These are phyloP conservation scores for Insectozyma bohioensis DNA, from an alignment of 1,139 yeast species.

Conservation along the genomic window DNA sequence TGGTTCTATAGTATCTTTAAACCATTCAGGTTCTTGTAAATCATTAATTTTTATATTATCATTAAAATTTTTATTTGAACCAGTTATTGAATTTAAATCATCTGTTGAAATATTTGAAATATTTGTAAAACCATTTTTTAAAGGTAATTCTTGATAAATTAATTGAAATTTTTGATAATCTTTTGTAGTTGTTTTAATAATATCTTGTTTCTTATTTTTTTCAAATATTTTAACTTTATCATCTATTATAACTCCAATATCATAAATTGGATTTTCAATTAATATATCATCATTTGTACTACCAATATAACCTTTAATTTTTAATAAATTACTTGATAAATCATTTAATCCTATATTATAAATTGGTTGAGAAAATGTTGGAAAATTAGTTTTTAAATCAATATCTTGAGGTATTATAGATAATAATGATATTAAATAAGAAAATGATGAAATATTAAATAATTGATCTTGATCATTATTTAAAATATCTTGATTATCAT, in stretches of 20 bases:
- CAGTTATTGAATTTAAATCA: slow-evolving; percentile 22
- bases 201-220: slow-evolving; percentile 5
- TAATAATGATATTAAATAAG: slow-evolving; percentile 36
- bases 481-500: slow-evolving; percentile 11
- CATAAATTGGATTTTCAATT: slow-evolving; percentile 57
- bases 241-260: slow-evolving; percentile 37
- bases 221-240: slow-evolving; percentile 10
- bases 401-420: slow-evolving; percentile 38
- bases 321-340: slow-evolving; percentile 22
- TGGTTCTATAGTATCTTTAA: slow-evolving; percentile 45
- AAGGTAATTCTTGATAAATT: slow-evolving; percentile 26
- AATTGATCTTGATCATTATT: slow-evolving; percentile 9
- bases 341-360: slow-evolving; percentile 70
- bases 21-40: slow-evolving; percentile 25
- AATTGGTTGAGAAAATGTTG: slow-evolving; percentile 45
- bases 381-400: slow-evolving; percentile 13
- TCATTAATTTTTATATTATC: slow-evolving; percentile 4
- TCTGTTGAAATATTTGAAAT: slow-evolving; percentile 19
- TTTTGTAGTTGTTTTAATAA: slow-evolving; percentile 30
- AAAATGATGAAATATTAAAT: slow-evolving; percentile 25
- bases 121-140: slow-evolving; percentile 10
- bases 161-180: slow-evolving; percentile 40
- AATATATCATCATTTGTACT: slow-evolving; percentile 72
- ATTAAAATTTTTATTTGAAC: slow-evolving; percentile 16
- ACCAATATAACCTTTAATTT: slow-evolving; percentile 50